Evolutionary conservation across 73 alveolate species (phyloP), one percentile per base, ranked within the genome.

Genomic region (Paramecium caudatum): DNA sequence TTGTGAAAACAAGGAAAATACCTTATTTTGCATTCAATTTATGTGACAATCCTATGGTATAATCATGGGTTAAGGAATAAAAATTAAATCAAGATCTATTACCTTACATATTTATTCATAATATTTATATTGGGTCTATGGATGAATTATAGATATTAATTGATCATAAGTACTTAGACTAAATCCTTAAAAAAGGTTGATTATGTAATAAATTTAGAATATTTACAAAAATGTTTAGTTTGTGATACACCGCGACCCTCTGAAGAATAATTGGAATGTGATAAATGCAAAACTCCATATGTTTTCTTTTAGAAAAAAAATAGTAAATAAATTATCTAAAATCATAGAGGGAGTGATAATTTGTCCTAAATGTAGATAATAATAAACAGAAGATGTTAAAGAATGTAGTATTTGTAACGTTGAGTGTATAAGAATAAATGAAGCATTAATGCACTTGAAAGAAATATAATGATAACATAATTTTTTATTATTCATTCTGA

Each of bases 291-390:
- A 23, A 55, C 80, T 19, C 10, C 23, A 27, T 55, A 55, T 10
- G 30, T 55, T 23, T 55, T 55, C 45, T 55, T 55, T 55, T 17
- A 55, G 3, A 55, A 55, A 10, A 55, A 23, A 21, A 23, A 3
- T 55, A 1, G n/a, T n/a, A n/a, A n/a, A n/a, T n/a, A n/a, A n/a
- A n/a, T n/a, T n/a, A n/a, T n/a, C n/a, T n/a, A n/a, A n/a, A n/a
- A n/a, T n/a, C n/a, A n/a, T n/a, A n/a, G n/a, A 55, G 30, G 80
- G 80, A 55, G 80, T 55, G 46, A 55, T 10, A 5, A 55, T 55
- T 12, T 55, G 80, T 55, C 80, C 80, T 27, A 55, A 55, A 23
- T 55, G 80, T 10, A 55, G 80, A 4, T 37, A 23, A 4, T 1
- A 21, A 16, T 23, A 55, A 5, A 25, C 23, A 27, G 80, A 55